These are phyloP conservation scores for Aschersonia sp. DNA, from an alignment of 2,329 filamentous ascomycete genomes.

Conservation along the genomic window DNA sequence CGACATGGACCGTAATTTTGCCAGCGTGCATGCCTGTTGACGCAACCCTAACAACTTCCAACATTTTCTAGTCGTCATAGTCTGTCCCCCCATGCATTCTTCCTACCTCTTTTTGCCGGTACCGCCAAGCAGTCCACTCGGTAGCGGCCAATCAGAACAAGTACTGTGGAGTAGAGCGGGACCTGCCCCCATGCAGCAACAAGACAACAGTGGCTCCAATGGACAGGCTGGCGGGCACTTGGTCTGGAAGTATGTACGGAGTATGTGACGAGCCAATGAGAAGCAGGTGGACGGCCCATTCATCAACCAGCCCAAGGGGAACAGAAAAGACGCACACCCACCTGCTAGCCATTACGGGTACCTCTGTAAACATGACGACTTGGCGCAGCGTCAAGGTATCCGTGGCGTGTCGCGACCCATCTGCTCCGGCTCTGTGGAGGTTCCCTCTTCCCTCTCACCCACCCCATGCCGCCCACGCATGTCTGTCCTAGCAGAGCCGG, in stretches of 20 bases:
- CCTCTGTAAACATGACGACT: neutral
- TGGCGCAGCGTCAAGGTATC: neutral
- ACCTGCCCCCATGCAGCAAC: too few species aligned
- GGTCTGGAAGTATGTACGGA: too few species aligned
- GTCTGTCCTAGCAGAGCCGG: neutral
- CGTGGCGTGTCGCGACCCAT: neutral
- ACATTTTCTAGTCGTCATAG: neutral
- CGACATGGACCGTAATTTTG: neutral
- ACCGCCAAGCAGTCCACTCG: neutral
- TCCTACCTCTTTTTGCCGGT: neutral
- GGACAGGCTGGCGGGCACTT: too few species aligned
- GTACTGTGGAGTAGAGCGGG: too few species aligned
- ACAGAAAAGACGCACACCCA: neutral
- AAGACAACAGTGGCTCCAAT: too few species aligned
- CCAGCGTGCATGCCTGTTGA: neutral
- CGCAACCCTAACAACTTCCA: neutral
- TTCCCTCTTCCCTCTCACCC: neutral
- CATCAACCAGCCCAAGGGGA: too few species aligned
- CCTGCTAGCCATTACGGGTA: neutral
- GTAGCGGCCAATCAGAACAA: neutral
- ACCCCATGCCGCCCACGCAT: neutral
- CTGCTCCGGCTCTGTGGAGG: neutral
- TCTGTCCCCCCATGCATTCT: neutral
- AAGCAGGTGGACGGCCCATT: too few species aligned
- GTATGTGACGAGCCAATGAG: too few species aligned